phyloP scores from a whole-genome alignment of 805 yeast genomes.

The Yarrowia sp. region DNA sequence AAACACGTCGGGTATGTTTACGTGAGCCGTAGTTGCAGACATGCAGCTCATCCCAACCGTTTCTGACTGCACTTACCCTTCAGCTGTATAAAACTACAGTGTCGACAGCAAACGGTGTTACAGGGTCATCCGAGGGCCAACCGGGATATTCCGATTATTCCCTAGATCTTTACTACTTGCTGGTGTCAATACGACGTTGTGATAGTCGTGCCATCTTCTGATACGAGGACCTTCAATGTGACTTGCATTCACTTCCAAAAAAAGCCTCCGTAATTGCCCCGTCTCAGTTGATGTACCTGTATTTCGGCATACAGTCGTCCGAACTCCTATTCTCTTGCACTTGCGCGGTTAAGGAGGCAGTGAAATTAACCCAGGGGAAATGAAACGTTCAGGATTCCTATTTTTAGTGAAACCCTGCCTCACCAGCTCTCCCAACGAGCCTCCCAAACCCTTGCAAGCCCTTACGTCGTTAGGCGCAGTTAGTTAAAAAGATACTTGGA shows the following conservation, averaged over 20 bases:
- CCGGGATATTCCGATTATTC: background rate
- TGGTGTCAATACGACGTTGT: background rate
- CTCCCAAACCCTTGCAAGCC: too few species aligned
- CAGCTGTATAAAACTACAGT: background rate
- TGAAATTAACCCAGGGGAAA: background rate
- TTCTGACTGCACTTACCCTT: background rate
- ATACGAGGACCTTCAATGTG: too few species aligned
- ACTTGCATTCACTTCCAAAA: background rate
- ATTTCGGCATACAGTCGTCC: background rate
- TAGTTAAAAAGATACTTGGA: background rate
- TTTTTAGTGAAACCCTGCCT: background rate
- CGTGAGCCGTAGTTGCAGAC: background rate
- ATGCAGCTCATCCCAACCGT: conserved; percentile 6
- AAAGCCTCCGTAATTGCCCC: background rate
- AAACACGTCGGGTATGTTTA: conserved; percentile 5
- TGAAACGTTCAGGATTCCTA: background rate
- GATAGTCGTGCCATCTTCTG: too few species aligned
- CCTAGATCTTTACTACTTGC: background rate
- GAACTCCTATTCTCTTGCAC: background rate
- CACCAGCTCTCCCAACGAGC: background rate
- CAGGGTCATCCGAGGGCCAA: background rate
- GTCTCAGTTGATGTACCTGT: background rate
- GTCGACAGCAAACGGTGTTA: background rate
- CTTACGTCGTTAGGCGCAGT: too few species aligned
- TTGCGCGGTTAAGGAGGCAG: background rate